Evolutionary conservation across 768 basidiomycete genomes (phyloP), one percentile per base, ranked within the genome.

Genomic region (Rhodotorula diobovata): DNA sequence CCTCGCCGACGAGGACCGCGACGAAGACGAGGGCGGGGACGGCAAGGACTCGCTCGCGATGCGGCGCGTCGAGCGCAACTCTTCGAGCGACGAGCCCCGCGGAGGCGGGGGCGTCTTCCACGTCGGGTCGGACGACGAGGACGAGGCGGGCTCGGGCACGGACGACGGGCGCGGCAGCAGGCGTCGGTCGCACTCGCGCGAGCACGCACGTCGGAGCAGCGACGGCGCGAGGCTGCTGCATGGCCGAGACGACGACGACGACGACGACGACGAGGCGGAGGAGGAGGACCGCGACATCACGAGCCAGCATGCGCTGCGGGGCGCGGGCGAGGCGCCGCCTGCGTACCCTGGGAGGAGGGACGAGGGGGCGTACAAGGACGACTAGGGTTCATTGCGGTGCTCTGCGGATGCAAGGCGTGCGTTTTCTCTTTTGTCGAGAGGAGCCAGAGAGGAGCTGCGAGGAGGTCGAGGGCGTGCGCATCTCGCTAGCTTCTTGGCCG

Each of bases 1-100:
- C 91, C 92, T 80, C 91, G 93, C 70, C 62, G 90, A 91, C 75
- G 91, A 88, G 63, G 86, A 81, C 1, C 81, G 82, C 54, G 83
- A 82, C 28, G 77, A 73, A 30, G 70, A 74, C 34, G 69, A 66
- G 34, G 74, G 75, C 28, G 51, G 67, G 46, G 61, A 64, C 18
- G 41, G 30, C 28, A 41, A 46, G 54, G 54, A 46, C 48, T 55
- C 61, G 46, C n/a, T 65, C 6, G 50, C 45, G 41, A 23, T n/a
- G 25, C 5, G n/a, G 58, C 37, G 58, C n/a, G 30, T 32, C 30
- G 15, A 11, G 51, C n/a, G n/a, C 25, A 45, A 7, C 51, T 50
- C 48, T 10, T 23, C 23, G 9, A 8, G 48, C 48, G 48, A 28
- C 23, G 46, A 32, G 12, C 35, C 32, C 6, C 20, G 55, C 34